Evolutionary conservation across 2,329 filamentous ascomycete species (phyloP).

Genomic region (Apiospora aurea): DNA sequence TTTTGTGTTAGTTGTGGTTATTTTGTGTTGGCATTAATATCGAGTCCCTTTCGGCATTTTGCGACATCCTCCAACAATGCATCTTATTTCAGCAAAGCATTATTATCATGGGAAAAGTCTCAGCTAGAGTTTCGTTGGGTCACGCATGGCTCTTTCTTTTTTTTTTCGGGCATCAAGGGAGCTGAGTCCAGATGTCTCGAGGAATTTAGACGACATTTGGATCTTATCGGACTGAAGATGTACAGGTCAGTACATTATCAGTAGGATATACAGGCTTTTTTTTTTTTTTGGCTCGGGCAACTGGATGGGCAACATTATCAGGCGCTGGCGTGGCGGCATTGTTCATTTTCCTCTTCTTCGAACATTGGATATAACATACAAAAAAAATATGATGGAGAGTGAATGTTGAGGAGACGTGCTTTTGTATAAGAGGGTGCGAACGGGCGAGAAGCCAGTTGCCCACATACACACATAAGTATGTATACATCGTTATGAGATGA

Average conservation of each 20-base stretch:
- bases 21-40: slow-evolving; percentile 16
- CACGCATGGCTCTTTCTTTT: slow-evolving; percentile 1
- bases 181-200: not conserved
- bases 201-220: slow-evolving; percentile 12
- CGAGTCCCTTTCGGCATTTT: not conserved
- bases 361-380: slow-evolving; percentile 14
- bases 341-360: slow-evolving; percentile 7
- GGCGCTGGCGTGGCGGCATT: slow-evolving; percentile 17
- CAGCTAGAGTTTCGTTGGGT: not conserved
- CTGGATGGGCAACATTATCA: slow-evolving; percentile 18
- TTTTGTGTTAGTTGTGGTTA: not conserved
- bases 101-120: slow-evolving; percentile 6
- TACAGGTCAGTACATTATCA: not conserved
- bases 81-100: slow-evolving; percentile 6
- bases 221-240: not conserved
- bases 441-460: not conserved
- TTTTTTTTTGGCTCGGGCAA: not conserved
- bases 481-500: slow-evolving; percentile 10
- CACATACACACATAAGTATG: not conserved
- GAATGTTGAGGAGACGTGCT: not conserved
- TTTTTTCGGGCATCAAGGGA: not conserved
- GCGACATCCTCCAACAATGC: not conserved
- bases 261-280: not conserved
- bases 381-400: slow-evolving; percentile 16
- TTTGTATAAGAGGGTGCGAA: not conserved